Conservation (phyloP, 1,284 basidiomycete species). For the Ustilago curta region DNA sequence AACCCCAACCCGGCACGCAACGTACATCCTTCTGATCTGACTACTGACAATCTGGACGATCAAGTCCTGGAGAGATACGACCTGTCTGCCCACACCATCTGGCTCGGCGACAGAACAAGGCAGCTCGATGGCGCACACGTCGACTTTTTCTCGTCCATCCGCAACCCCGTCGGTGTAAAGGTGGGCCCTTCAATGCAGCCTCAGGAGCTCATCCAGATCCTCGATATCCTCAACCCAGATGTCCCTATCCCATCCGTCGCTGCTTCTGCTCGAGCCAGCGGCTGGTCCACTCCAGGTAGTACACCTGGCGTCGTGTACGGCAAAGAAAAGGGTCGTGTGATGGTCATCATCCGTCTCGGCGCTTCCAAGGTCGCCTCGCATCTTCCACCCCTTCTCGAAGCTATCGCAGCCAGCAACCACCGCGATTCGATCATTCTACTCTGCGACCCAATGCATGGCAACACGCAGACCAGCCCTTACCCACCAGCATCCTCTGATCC, state of each 20-base stretch:
- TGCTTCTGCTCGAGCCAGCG: conserved; percentile 17
- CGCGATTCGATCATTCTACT: conserved; percentile 83
- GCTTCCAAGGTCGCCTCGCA: conserved; percentile 78
- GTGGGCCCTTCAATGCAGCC: conserved; percentile 87
- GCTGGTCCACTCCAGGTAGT: conserved; percentile 27
- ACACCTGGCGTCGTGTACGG: conserved; percentile 32
- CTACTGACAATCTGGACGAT: conserved; percentile 34
- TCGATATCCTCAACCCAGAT: conserved; percentile 84
- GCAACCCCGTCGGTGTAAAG: conserved; percentile 96
- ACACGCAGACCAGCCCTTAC: conserved; percentile 70
- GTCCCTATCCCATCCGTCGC: conserved; percentile 58
- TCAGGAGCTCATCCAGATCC: conserved; percentile 82
- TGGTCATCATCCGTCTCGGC: conserved; percentile 92
- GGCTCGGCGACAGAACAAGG: conserved; percentile 97
- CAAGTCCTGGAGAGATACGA: conserved; percentile 75
- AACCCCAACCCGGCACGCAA: conserved; percentile 33
- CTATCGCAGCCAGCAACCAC: conserved; percentile 83
- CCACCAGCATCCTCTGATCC: conserved; percentile 55
- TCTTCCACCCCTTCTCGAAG: conserved; percentile 84
- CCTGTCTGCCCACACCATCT: conserved; percentile 91
- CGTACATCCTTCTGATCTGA: conserved; percentile 28
- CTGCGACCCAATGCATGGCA: conserved; percentile 98
- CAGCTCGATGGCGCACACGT: conserved; percentile 92
- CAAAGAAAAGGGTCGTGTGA: conserved; percentile 82
- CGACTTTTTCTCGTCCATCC: conserved; percentile 82